A percentile compares a stretch with the other conserved stretches of the same genome.
These are phyloP conservation scores for Hysterangium stoloniferum DNA, from an alignment of 768 basidiomycete genomes.

Conservation along the genomic window DNA sequence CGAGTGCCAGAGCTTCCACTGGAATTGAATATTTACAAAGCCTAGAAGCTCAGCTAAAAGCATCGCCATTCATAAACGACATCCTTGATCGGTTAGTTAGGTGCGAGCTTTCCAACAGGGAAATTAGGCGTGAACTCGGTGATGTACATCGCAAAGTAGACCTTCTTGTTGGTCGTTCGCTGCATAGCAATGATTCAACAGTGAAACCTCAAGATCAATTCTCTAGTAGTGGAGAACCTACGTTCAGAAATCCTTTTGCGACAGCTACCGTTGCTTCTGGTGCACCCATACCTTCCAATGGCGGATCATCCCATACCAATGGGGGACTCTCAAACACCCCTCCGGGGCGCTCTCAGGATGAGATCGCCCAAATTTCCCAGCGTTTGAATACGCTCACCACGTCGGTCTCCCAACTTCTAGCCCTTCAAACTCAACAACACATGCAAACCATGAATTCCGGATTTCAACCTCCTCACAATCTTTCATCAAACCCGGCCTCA, in stretches of 20 bases:
- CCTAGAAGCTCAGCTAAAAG: slow-evolving; percentile 69
- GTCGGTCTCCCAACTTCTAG: slow-evolving; percentile 79
- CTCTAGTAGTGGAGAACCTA: slow-evolving; percentile 40
- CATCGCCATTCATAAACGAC: slow-evolving; percentile 69
- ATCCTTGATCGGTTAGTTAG: slow-evolving; percentile 66
- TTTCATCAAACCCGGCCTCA: slow-evolving; percentile 21
- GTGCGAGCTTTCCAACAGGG: slow-evolving; percentile 59
- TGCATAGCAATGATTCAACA: slow-evolving; percentile 26
- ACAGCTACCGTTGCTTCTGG: slow-evolving; percentile 18
- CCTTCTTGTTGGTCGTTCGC: slow-evolving; percentile 60
- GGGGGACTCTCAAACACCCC: slow-evolving; percentile 62
- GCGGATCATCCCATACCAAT: slow-evolving; percentile 36
- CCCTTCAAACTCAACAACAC: slow-evolving; percentile 67
- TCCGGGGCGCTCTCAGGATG: slow-evolving; percentile 41
- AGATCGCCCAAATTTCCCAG: slow-evolving; percentile 69
- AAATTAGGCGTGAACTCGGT: slow-evolving; percentile 65
- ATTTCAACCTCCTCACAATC: slow-evolving; percentile 15
- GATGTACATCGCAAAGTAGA: slow-evolving; percentile 76
- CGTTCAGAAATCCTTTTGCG: slow-evolving; percentile 80
- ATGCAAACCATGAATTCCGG: slow-evolving; percentile 37
- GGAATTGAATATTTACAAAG: slow-evolving; percentile 38
- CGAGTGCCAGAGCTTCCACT: slow-evolving; percentile 48
- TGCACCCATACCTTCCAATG: neutral
- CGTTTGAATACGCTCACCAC: slow-evolving; percentile 72
- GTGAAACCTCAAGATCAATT: slow-evolving; percentile 15